phyloP scores from a whole-genome alignment of 768 basidiomycete genomes.

The Amanita exitialis region DNA sequence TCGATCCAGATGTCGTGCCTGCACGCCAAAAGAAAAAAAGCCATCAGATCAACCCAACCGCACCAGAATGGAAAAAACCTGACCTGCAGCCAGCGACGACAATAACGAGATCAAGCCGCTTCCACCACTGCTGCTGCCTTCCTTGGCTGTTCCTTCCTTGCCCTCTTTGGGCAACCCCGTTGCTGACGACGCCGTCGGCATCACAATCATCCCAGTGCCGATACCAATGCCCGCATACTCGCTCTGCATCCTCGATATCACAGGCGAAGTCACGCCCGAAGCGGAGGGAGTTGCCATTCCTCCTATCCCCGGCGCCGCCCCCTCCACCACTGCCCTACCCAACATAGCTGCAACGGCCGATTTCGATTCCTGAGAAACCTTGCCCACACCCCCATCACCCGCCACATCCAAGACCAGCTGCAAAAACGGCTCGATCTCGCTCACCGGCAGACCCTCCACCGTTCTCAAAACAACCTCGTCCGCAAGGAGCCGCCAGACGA shows the following conservation, averaged over 20 bases:
- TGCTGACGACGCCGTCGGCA: neutral
- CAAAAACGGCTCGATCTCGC: neutral
- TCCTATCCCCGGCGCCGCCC: constrained; percentile 17
- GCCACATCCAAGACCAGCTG: constrained; percentile 4
- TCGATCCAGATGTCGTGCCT: neutral
- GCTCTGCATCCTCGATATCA: constrained; percentile 47
- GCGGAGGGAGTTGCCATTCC: neutral
- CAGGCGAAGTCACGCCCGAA: constrained; percentile 37
- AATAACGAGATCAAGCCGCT: constrained; percentile 5
- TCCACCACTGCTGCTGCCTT: neutral
- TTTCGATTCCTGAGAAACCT: neutral
- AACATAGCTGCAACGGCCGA: neutral
- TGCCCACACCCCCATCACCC: neutral
- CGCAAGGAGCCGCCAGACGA: constrained; percentile 51
- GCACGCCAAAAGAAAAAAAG: no score
- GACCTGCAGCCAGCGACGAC: constrained; percentile 1
- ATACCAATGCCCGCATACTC: constrained; percentile 24
- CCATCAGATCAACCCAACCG: neutral
- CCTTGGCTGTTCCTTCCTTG: neutral
- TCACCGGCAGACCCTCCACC: constrained; percentile 23
- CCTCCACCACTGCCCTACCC: constrained; percentile 13
- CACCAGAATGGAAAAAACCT: neutral
- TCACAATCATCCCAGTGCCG: neutral
- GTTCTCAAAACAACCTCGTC: constrained; percentile 56
- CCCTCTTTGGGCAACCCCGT: neutral